A percentile compares a stretch with the other conserved stretches of the same genome.
phyloP scores from a whole-genome alignment of 345 rosid species.

The Abelmoschus esculentus region DNA sequence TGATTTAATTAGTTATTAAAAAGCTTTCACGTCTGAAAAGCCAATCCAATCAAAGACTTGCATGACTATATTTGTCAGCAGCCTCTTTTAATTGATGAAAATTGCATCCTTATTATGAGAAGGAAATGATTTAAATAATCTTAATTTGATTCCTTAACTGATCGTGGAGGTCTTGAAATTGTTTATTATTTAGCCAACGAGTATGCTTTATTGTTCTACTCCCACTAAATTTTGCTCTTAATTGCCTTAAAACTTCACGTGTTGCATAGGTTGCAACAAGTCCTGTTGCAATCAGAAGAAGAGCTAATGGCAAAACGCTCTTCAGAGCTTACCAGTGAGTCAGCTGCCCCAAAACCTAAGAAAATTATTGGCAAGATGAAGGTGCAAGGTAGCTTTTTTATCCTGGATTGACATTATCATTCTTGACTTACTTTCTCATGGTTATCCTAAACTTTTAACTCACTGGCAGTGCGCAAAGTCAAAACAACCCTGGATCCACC shows the following conservation, averaged over 20 bases:
- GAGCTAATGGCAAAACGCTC: slow-evolving; percentile 64
- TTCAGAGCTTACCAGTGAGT: slow-evolving; percentile 52
- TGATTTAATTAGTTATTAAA: not conserved
- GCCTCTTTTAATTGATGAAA: slow-evolving; percentile 1
- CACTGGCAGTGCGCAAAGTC: slow-evolving; percentile 72
- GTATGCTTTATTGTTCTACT: not conserved
- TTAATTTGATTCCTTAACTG: not conserved
- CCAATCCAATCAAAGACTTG: not conserved
- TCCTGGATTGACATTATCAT: slow-evolving; percentile 8
- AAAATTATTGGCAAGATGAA: slow-evolving; percentile 83
- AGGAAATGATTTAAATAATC: slow-evolving; percentile 8
- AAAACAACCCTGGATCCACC: slow-evolving; percentile 71
- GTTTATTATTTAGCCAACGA: not conserved
- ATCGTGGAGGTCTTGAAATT: slow-evolving; percentile 5
- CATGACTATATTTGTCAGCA: not conserved
- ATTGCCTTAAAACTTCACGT: slow-evolving; percentile 10
- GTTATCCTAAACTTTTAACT: slow-evolving; percentile 15
- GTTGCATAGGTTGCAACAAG: slow-evolving; percentile 51
- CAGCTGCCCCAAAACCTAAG: slow-evolving; percentile 66
- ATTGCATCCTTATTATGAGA: not conserved
- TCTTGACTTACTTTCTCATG: slow-evolving; percentile 9
- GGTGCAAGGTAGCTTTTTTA: slow-evolving; percentile 70
- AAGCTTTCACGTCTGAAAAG: not conserved
- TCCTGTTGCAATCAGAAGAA: slow-evolving; percentile 91
- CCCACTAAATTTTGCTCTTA: slow-evolving; percentile 10